phyloP scores from a whole-genome alignment of 768 basidiomycete species.

The Termitomyces sp. region DNA sequence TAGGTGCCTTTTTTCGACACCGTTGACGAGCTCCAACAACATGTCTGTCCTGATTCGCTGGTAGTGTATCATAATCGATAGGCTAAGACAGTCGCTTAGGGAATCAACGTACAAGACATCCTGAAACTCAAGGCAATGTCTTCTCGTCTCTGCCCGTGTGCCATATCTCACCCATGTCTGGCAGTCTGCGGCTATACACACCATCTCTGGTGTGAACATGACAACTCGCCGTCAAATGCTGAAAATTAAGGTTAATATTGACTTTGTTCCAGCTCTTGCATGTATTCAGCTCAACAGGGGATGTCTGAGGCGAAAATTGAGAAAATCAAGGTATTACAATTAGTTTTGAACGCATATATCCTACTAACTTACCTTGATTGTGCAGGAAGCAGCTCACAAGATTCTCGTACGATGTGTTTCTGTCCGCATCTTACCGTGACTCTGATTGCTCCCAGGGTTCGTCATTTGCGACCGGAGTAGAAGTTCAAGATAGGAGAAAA shows the following conservation, averaged over 20 bases:
- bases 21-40: slow-evolving; percentile 83
- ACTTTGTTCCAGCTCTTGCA: slow-evolving; percentile 14
- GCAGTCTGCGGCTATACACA: slow-evolving; percentile 78
- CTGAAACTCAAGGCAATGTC: slow-evolving; percentile 77
- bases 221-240: slow-evolving; percentile 85
- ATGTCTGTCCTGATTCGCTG: slow-evolving; percentile 38
- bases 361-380: not conserved
- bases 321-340: slow-evolving; percentile 73
- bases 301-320: slow-evolving; percentile 98
- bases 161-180: slow-evolving; percentile 3
- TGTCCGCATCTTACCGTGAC: not conserved
- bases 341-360: slow-evolving; percentile 2
- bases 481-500: slow-evolving; percentile 84
- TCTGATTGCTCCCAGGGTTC: slow-evolving; percentile 56
- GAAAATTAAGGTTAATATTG: slow-evolving; percentile 77
- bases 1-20: slow-evolving; percentile 68
- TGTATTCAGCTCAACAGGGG: slow-evolving; percentile 48
- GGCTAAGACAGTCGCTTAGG: slow-evolving; percentile 40
- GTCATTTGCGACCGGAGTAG: slow-evolving; percentile 87
- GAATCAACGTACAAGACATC: slow-evolving; percentile 95
- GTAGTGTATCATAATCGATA: not conserved
- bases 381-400: slow-evolving; percentile 86
- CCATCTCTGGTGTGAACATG: slow-evolving; percentile 86
- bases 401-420: slow-evolving; percentile 50
- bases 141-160: not conserved